A percentile compares a stretch with the other conserved stretches of the same genome.
Evolutionary conservation across 805 yeast species (phyloP).

Genomic region (Danielozyma ontarioensis): DNA sequence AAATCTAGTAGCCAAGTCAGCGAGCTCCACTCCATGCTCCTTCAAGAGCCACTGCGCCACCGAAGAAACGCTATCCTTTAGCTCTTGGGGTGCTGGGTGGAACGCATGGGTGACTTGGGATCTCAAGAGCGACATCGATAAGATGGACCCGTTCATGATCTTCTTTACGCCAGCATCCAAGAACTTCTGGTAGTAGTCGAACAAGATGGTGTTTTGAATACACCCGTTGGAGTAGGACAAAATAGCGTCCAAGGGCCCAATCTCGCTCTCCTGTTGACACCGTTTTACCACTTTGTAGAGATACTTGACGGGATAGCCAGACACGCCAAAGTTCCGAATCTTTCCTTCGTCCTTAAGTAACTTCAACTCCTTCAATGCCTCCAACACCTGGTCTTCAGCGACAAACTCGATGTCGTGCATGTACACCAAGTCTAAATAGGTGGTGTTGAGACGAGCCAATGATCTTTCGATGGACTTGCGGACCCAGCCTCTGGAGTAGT

Average conservation of each 20-base stretch:
- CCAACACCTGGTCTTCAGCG: slow-evolving; percentile 45
- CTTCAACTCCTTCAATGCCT: slow-evolving; percentile 59
- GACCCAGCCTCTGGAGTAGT: slow-evolving; percentile 61
- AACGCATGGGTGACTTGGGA: slow-evolving; percentile 62
- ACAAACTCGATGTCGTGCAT: slow-evolving; percentile 89
- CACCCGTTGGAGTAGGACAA: slow-evolving; percentile 80
- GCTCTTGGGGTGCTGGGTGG: slow-evolving; percentile 70
- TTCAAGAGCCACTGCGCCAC: slow-evolving; percentile 35
- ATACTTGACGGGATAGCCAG: slow-evolving; percentile 82
- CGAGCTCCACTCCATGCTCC: slow-evolving; percentile 52
- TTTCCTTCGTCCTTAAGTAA: slow-evolving; percentile 59
- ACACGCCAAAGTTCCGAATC: slow-evolving; percentile 64
- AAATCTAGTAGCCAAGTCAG: slow-evolving; percentile 75
- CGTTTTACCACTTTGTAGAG: slow-evolving; percentile 47
- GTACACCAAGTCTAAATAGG: slow-evolving; percentile 75
- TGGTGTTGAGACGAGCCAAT: slow-evolving; percentile 57
- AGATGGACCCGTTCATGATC: slow-evolving; percentile 77
- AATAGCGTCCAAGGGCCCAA: slow-evolving; percentile 68
- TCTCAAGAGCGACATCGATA: slow-evolving; percentile 82
- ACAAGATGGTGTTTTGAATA: slow-evolving; percentile 62
- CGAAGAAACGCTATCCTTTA: slow-evolving; percentile 48
- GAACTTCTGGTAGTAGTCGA: slow-evolving; percentile 45
- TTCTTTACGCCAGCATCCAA: slow-evolving; percentile 51
- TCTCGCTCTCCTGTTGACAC: slow-evolving; percentile 30
- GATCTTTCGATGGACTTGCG: slow-evolving; percentile 63